Base-by-base conservation (phyloP, 768 basidiomycete species). In the Punctularia strigosozonata region DNA sequence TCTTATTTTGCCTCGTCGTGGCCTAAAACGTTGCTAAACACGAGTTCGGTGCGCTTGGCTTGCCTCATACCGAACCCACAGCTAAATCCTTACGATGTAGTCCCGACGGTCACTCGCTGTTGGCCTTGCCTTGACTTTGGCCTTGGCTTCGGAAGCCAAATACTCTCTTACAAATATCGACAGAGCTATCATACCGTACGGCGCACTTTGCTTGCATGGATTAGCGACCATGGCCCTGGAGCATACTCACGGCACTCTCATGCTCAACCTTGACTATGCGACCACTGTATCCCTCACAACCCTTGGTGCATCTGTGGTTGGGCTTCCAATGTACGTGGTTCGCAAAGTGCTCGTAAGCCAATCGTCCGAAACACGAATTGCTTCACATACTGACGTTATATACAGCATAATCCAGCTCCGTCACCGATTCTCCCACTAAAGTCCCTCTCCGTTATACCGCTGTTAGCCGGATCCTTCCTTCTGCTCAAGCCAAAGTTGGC, bases 1-100 rank as follows among this genome's bases (percentile, higher is more conserved):
- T 60, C 73, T 17, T 78, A 83, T 50, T 81, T 81, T 54, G 77
- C 82, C 5, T 61, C 71, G 18, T 60, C 78, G 31, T 85, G 81
- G 80, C 61, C 78, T 35, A 66, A 69, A 38, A 61, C 73, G 4
- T 52, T 80, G 39, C 49, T 74, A 28, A 66, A 51, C 40, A 60
- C 68, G 35, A 57, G 66, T 33, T 68, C 66, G 36, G 77, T 75
- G 47, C 50, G 70, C 13, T 19, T 21, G 20, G 5, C 17, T 19
- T 8, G 17, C 14, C 23, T 3, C 14, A 6, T 25, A 21, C 23
- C 32, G 26, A n/a, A n/a, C n/a, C n/a, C n/a, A n/a, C n/a, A n/a
- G n/a, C n/a, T n/a, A n/a, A n/a, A n/a, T n/a, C n/a, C n/a, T n/a
- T n/a, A n/a, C n/a, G n/a, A n/a, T n/a, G n/a, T n/a, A 84, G 78